Conservation (phyloP, 2,329 filamentous ascomycete species). For the Microcyclospora pomicola region DNA sequence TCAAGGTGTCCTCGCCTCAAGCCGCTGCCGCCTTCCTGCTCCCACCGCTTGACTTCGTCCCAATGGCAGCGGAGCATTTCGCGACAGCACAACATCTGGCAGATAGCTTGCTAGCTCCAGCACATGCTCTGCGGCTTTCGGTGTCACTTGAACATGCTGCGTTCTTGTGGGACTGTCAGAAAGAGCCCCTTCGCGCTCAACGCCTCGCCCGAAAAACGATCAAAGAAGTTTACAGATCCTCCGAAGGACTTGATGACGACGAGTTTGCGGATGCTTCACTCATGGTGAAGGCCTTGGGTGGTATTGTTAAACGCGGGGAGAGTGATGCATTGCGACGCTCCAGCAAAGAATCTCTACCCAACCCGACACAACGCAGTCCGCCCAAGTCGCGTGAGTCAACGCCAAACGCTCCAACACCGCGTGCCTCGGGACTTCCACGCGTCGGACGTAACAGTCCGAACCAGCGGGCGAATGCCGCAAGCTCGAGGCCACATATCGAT, state of each 20-base stretch:
- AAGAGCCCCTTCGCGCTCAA: slow-evolving; percentile 64
- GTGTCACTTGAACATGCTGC: slow-evolving; percentile 86
- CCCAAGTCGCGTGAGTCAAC: neutral
- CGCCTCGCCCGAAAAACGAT: slow-evolving; percentile 70
- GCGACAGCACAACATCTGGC: slow-evolving; percentile 61
- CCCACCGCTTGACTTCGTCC: slow-evolving; percentile 66
- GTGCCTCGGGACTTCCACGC: neutral
- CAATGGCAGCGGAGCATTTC: slow-evolving; percentile 70
- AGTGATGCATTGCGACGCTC: slow-evolving; percentile 15
- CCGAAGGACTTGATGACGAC: slow-evolving; percentile 86
- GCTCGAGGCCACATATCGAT: slow-evolving; percentile 10
- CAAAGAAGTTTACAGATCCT: slow-evolving; percentile 77
- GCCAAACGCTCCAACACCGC: neutral
- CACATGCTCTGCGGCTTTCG: slow-evolving; percentile 76
- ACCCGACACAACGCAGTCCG: neutral
- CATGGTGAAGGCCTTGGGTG: slow-evolving; percentile 70
- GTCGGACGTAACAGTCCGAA: neutral
- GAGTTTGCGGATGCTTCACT: slow-evolving; percentile 88
- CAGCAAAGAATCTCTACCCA: slow-evolving; percentile 3
- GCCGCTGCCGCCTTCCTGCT: slow-evolving; percentile 58
- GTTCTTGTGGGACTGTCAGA: slow-evolving; percentile 84
- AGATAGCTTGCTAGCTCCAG: slow-evolving; percentile 65
- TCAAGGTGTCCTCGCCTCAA: slow-evolving; percentile 20
- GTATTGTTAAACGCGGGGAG: slow-evolving; percentile 70
- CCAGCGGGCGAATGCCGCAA: neutral